These are phyloP conservation scores for Flaveria brownii DNA, from an alignment of 129 eudicot species.

Conservation along the genomic window DNA sequence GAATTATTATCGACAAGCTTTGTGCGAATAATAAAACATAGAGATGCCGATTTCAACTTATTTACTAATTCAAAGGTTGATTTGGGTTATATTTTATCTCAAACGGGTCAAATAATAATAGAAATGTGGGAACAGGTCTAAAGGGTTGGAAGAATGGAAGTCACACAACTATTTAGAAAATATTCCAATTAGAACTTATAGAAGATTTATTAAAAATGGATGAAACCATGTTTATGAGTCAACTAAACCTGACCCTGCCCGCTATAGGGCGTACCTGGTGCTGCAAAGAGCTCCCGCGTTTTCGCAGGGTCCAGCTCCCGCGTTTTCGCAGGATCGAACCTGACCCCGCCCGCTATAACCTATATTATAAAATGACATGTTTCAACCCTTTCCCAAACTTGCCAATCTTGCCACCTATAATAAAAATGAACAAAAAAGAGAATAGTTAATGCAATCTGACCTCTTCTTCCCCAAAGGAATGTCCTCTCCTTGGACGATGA, in stretches of 20 bases:
- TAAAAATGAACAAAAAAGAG: neutral
- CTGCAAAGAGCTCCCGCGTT: no score
- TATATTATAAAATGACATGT: neutral
- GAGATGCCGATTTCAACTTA: slow-evolving; percentile 2
- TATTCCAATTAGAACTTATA: neutral
- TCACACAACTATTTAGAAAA: neutral
- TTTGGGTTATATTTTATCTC: neutral
- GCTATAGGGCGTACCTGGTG: no score
- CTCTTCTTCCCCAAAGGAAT: slow-evolving; percentile 99
- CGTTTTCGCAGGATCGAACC: no score
- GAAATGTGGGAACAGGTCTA: neutral
- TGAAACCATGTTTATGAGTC: neutral
- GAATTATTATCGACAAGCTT: neutral
- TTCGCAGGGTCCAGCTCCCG: no score
- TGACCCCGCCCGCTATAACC: neutral
- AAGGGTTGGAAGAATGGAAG: neutral
- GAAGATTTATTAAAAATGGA: neutral
- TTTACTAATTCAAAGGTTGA: neutral
- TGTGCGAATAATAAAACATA: slow-evolving; percentile 9
- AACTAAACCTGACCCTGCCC: slow-evolving; percentile 4
- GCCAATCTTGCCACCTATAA: slow-evolving; percentile 2
- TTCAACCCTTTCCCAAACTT: neutral
- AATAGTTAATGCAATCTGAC: slow-evolving; percentile 33
- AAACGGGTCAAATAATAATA: neutral
- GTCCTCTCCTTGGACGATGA: slow-evolving; percentile 73